phyloP scores from a whole-genome alignment of 2,329 filamentous ascomycete genomes.

The Dothideomycetes sp. region DNA sequence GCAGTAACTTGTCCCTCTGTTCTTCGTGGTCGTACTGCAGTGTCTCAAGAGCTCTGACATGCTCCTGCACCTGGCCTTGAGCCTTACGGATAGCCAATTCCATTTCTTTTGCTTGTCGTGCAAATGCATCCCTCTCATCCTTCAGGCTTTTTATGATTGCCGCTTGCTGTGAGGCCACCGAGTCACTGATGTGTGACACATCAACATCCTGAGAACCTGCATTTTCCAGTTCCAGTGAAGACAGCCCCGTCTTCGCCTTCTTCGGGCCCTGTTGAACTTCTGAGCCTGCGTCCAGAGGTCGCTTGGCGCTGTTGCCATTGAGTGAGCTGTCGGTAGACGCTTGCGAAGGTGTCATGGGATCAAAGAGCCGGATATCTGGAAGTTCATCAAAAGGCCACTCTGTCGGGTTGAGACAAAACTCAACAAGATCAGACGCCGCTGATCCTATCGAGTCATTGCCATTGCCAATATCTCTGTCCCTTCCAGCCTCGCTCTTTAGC shows the following conservation, averaged over 20 bases:
- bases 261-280: conserved; percentile 10
- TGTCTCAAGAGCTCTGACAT: conserved; percentile 18
- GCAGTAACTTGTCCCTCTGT: conserved; percentile 17
- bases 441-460: conserved; percentile 14
- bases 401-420: conserved; percentile 12
- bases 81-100: not conserved
- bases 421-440: conserved; percentile 18
- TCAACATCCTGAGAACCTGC: conserved; percentile 24
- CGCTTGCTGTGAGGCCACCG: conserved; percentile 17
- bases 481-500: conserved; percentile 22
- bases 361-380: conserved; percentile 3
- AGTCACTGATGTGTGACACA: conserved; percentile 31
- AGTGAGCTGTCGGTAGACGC: conserved; percentile 3
- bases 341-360: conserved; percentile 4
- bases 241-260: conserved; percentile 8
- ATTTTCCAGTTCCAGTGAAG: not conserved
- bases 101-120: not conserved
- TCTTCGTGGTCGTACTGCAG: conserved; percentile 23
- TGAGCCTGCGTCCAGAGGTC: conserved; percentile 1
- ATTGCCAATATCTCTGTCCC: conserved; percentile 13
- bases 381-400: conserved; percentile 11
- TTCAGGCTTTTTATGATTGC: conserved; percentile 2
- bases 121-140: not conserved
- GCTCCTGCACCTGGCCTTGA: conserved; percentile 14
- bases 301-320: conserved; percentile 4